Evolutionary conservation across 78 protist genomes (phyloP).

Genomic region (Dictyostelium intermedium): DNA sequence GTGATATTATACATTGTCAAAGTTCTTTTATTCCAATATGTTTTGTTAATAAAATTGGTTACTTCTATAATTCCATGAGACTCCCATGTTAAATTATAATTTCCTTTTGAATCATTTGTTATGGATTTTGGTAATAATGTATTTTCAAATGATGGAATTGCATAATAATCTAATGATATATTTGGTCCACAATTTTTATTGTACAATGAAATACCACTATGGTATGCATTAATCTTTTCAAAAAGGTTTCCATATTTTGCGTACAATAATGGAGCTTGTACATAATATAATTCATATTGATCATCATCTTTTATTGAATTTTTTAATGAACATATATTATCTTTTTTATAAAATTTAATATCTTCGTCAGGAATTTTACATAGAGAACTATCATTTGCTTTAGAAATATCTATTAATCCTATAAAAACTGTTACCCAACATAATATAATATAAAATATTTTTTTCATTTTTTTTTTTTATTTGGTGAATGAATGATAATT

Average conservation of each 20-base stretch:
- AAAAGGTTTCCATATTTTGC: constrained; percentile 21
- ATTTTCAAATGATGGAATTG: neutral
- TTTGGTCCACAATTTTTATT: neutral
- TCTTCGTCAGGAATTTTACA: too few relatives aligned
- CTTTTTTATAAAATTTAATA: neutral
- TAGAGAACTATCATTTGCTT: too few relatives aligned
- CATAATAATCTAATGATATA: neutral
- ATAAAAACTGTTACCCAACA: too few relatives aligned
- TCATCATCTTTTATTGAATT: neutral
- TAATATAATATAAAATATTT: too few relatives aligned
- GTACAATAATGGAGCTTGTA: constrained; percentile 26
- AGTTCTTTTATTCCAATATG: neutral
- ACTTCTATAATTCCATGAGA: neutral
- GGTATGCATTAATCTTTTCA: constrained; percentile 39
- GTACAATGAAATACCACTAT: constrained; percentile 31
- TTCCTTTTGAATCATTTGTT: neutral
- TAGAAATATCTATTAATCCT: too few relatives aligned
- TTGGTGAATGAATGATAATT: too few relatives aligned
- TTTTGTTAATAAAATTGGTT: neutral
- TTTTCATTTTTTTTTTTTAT: too few relatives aligned
- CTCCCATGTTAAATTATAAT: neutral
- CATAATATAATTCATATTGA: neutral
- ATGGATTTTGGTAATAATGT: neutral
- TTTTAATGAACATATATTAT: neutral
- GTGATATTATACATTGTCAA: neutral